Evolutionary conservation across 2,329 filamentous ascomycete genomes (phyloP).

Genomic region (Sporothrix schenckii): DNA sequence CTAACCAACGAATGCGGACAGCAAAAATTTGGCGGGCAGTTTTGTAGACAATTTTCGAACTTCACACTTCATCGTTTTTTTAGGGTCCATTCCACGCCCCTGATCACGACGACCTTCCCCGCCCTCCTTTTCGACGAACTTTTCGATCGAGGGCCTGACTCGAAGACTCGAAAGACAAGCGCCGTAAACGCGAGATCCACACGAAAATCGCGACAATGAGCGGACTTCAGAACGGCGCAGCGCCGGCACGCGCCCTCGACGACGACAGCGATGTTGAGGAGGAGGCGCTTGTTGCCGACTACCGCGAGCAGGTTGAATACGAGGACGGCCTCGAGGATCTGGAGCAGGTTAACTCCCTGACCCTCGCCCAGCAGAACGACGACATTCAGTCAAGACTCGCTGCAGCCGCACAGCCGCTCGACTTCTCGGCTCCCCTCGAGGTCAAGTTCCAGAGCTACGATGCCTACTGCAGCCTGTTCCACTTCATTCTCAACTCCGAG

Average conservation of each 20-base stretch:
- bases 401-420: slow-evolving; percentile 89
- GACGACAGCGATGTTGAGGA: slow-evolving; percentile 95
- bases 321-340: slow-evolving; percentile 83
- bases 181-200: slow-evolving; percentile 12
- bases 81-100: slow-evolving; percentile 12
- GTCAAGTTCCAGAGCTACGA: slow-evolving; percentile 99
- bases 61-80: slow-evolving; percentile 9
- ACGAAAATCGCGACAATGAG: slow-evolving; percentile 52
- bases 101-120: slow-evolving; percentile 18
- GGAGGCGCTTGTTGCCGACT: slow-evolving; percentile 93
- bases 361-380: slow-evolving; percentile 74
- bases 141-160: slow-evolving; percentile 24
- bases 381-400: slow-evolving; percentile 92
- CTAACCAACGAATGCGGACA: slow-evolving; percentile 31
- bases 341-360: slow-evolving; percentile 71
- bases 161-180: background rate
- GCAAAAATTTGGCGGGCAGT: slow-evolving; percentile 31
- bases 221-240: slow-evolving; percentile 63
- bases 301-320: slow-evolving; percentile 93
- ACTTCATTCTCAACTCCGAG: slow-evolving; percentile 98
- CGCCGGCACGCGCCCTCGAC: slow-evolving; percentile 63
- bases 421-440: slow-evolving; percentile 93
- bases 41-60: slow-evolving; percentile 26
- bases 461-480: slow-evolving; percentile 98
- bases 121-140: slow-evolving; percentile 23